Evolutionary conservation across 2,329 filamentous ascomycete species (phyloP).

Genomic region (Didymella exigua): DNA sequence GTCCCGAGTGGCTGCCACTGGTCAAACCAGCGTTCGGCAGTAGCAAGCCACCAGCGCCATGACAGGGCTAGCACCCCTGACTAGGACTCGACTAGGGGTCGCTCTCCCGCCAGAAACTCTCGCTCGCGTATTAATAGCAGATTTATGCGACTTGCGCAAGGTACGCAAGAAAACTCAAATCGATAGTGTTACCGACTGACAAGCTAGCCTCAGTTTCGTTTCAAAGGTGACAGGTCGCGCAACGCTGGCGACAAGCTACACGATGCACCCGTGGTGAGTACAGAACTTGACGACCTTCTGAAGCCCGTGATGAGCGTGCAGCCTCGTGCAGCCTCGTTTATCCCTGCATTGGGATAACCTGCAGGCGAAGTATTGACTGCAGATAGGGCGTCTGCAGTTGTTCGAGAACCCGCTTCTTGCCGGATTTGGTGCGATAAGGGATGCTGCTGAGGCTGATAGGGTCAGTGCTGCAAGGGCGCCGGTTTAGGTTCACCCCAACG

Average conservation of each 20-base stretch:
- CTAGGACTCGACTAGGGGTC: conserved; percentile 17
- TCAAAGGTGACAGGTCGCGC: conserved; percentile 1
- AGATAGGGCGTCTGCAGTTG: conserved; percentile 7
- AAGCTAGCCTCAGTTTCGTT: conserved; percentile 3
- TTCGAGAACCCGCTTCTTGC: neutral
- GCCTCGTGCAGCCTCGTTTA: conserved; percentile 7
- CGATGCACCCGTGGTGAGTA: neutral
- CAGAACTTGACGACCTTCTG: neutral
- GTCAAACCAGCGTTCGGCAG: conserved; percentile 11
- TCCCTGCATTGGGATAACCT: conserved; percentile 1
- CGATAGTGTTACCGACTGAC: conserved; percentile 16
- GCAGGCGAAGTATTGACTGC: conserved; percentile 9
- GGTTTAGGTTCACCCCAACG: conserved; percentile 11
- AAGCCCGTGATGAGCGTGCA: neutral
- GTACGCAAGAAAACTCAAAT: conserved; percentile 18
- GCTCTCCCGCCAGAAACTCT: conserved; percentile 14
- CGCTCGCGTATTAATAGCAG: conserved; percentile 15
- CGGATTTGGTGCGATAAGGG: conserved; percentile 11
- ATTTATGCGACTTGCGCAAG: conserved; percentile 11
- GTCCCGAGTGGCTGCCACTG: conserved; percentile 16
- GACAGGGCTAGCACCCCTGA: conserved; percentile 17
- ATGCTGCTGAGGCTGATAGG: neutral
- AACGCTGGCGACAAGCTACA: neutral
- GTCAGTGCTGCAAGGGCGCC: conserved; percentile 14
- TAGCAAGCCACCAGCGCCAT: conserved; percentile 9